Conservation (phyloP, 2,329 filamentous ascomycete species). For the Dactylella cylindrospora region DNA sequence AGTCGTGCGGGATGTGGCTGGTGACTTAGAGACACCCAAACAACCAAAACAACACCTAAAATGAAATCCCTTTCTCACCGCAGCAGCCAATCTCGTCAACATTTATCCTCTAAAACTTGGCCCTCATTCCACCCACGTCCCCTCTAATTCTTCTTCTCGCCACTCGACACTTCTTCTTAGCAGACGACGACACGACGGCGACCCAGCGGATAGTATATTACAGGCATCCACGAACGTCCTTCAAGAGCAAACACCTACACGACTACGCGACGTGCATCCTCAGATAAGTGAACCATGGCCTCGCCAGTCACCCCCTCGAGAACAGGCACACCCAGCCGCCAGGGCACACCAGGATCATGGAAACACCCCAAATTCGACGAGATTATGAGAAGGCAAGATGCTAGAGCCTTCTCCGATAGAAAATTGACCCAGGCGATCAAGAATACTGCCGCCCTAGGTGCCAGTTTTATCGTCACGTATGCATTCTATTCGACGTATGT, state of each 20-base stretch:
- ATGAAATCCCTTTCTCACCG: too few species aligned
- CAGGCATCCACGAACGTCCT: background rate
- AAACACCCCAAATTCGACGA: slow-evolving; percentile 43
- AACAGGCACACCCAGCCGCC: slow-evolving; percentile 8
- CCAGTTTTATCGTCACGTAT: slow-evolving; percentile 15
- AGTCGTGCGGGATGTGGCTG: too few species aligned
- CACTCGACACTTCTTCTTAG: slow-evolving; percentile 2
- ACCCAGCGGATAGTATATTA: too few species aligned
- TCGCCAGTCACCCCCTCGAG: slow-evolving; percentile 27
- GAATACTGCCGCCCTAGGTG: slow-evolving; percentile 17
- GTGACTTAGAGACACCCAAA: slow-evolving; percentile 33
- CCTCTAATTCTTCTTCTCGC: background rate
- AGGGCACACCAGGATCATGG: slow-evolving; percentile 41
- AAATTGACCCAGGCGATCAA: slow-evolving; percentile 26
- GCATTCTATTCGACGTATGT: slow-evolving; percentile 35
- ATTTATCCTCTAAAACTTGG: background rate
- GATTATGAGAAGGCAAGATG: slow-evolving; percentile 35
- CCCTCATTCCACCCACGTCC: background rate
- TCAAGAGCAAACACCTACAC: background rate
- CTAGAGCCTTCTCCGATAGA: slow-evolving; percentile 33
- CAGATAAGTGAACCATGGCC: too few species aligned
- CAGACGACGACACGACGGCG: too few species aligned
- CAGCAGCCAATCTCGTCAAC: background rate
- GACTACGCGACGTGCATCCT: background rate
- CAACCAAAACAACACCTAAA: slow-evolving; percentile 39